These are phyloP conservation scores for Crithidia acanthocephali DNA, from an alignment of 208 protist genomes.

Conservation along the genomic window DNA sequence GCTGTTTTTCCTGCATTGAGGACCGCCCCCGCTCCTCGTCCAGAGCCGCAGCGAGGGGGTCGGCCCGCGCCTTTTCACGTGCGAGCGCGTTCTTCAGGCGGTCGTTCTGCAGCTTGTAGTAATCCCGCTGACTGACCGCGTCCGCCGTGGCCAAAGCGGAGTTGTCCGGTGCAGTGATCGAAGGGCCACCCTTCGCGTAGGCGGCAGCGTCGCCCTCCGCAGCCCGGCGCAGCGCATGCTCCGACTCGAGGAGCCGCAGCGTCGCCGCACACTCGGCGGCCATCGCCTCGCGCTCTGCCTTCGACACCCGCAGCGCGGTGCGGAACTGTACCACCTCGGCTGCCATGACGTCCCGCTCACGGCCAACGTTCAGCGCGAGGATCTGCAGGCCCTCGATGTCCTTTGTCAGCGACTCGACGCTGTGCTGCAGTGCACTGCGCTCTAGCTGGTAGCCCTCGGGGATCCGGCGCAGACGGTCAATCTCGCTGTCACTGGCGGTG, in stretches of 20 bases:
- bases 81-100: constrained; percentile 26
- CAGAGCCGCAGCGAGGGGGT: constrained; percentile 34
- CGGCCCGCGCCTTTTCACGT: constrained; percentile 30
- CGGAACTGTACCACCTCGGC: constrained; percentile 51
- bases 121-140: constrained; percentile 61
- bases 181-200: neutral
- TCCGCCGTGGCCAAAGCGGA: constrained; percentile 4
- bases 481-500: neutral
- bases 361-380: constrained; percentile 34
- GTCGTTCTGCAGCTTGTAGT: constrained; percentile 69
- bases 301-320: constrained; percentile 30
- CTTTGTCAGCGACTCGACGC: constrained; percentile 45
- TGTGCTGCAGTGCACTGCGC: constrained; percentile 46
- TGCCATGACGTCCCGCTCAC: constrained; percentile 42
- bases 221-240: constrained; percentile 24
- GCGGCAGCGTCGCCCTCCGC: constrained; percentile 20
- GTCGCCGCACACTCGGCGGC: constrained; percentile 26
- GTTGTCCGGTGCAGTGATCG: neutral
- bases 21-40: constrained; percentile 32
- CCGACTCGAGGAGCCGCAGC: constrained; percentile 38
- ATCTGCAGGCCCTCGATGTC: constrained; percentile 47
- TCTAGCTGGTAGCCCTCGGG: constrained; percentile 46
- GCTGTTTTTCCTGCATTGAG: constrained; percentile 39
- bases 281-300: constrained; percentile 24
- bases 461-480: constrained; percentile 13